phyloP scores from a whole-genome alignment of 2,329 filamentous ascomycete species.

The Neonectria coccinea region DNA sequence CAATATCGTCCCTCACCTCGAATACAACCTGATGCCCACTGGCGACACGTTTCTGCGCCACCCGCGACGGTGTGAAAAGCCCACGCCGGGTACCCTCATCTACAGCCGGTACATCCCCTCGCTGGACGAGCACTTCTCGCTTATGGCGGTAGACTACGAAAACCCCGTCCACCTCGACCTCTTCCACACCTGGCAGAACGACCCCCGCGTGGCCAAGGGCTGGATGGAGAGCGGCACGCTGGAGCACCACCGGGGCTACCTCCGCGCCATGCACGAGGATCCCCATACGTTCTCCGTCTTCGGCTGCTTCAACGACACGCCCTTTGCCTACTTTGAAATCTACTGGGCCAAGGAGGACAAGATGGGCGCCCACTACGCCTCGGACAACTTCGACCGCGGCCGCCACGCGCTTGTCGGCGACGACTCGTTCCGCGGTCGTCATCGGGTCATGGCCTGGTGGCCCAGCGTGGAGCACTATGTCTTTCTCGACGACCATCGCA shows the following conservation, averaged over 20 bases:
- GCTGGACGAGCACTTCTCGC: constrained; percentile 78
- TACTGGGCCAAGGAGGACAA: constrained; percentile 65
- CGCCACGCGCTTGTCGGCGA: constrained; percentile 69
- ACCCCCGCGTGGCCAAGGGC: constrained; percentile 78
- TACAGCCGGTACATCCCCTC: constrained; percentile 83
- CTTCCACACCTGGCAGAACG: constrained; percentile 84
- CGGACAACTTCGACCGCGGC: constrained; percentile 68
- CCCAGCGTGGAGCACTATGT: constrained; percentile 71
- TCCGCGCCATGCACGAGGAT: constrained; percentile 73
- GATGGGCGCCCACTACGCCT: constrained; percentile 67
- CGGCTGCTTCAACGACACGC: constrained; percentile 75
- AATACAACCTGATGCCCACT: constrained; percentile 48
- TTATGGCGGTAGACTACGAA: constrained; percentile 74
- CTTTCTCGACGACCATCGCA: constrained; percentile 71
- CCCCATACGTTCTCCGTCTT: constrained; percentile 76
- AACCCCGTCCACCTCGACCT: constrained; percentile 71
- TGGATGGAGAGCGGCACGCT: constrained; percentile 83
- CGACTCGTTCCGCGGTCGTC: constrained; percentile 68
- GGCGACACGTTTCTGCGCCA: constrained; percentile 62
- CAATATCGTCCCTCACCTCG: constrained; percentile 52
- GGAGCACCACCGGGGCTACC: constrained; percentile 77
- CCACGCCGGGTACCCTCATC: constrained; percentile 71
- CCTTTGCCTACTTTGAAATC: constrained; percentile 81
- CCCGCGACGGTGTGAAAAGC: constrained; percentile 76
- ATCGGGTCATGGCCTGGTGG: constrained; percentile 72